Percentiles rank a stretch among this genome's conserved stretches.
Evolutionary conservation across 2,329 filamentous ascomycete genomes (phyloP).

Genomic region (Amesomyces nigricolor): DNA sequence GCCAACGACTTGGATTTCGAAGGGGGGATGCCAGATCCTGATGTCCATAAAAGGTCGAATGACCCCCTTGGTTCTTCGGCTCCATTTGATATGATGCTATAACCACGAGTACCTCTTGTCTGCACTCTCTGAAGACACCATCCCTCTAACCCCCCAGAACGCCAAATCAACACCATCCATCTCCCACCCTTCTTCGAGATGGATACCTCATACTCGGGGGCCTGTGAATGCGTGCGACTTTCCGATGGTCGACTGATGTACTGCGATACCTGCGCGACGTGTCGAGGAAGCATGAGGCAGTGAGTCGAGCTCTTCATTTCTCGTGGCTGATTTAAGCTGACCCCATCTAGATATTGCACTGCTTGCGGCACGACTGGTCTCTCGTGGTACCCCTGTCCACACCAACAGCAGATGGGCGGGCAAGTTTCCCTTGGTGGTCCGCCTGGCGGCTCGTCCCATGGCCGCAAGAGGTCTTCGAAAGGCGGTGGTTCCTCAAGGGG

Average conservation of each 20-base stretch:
- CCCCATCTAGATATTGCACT: neutral
- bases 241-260: conserved; percentile 4
- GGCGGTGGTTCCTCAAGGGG: neutral
- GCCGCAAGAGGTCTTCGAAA: neutral
- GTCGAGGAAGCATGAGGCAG: conserved; percentile 13
- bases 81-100: neutral
- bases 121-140: neutral
- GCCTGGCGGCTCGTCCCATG: neutral
- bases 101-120: neutral
- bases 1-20: neutral
- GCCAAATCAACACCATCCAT: too few species aligned
- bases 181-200: neutral
- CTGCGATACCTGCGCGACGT: conserved; percentile 7
- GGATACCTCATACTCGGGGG: neutral
- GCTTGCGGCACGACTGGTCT: neutral
- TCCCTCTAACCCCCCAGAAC: neutral
- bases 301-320: neutral
- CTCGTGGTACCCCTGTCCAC: neutral
- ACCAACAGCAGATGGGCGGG: neutral
- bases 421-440: neutral
- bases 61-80: neutral
- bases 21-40: neutral
- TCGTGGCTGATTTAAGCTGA: neutral
- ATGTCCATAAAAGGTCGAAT: conserved; percentile 14
- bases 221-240: conserved; percentile 14